Conservation (phyloP, 2,329 filamentous ascomycete species). For the Curvularia hawaiiensis region DNA sequence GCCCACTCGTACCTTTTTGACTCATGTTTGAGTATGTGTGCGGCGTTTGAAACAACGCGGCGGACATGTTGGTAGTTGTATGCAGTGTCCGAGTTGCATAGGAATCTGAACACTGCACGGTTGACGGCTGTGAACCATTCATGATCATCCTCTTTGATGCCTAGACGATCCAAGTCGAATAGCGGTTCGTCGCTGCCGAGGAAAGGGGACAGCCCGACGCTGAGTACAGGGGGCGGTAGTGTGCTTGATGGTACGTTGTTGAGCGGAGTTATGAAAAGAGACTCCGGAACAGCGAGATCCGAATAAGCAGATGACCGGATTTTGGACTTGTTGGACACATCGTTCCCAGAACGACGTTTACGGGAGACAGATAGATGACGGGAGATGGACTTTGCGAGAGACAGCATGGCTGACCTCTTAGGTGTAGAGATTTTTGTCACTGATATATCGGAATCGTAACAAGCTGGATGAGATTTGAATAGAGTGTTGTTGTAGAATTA, state of each 20-base stretch:
- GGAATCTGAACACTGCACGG: not conserved
- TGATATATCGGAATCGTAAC: not conserved
- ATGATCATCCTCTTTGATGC: not conserved
- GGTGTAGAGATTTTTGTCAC: not conserved
- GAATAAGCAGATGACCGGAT: not conserved
- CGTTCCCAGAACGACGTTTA: not conserved
- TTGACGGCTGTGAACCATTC: conserved; percentile 6
- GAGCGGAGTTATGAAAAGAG: not conserved
- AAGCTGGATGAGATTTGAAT: not conserved
- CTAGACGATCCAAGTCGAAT: not conserved
- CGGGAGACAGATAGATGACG: not conserved
- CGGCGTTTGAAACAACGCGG: conserved; percentile 3
- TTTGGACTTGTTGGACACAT: not conserved
- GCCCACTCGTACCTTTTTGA: not conserved
- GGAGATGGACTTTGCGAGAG: not conserved
- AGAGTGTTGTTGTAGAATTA: not conserved
- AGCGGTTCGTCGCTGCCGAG: not conserved
- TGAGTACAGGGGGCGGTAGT: not conserved
- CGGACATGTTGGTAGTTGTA: conserved; percentile 3
- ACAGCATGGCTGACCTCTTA: not conserved
- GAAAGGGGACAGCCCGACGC: not conserved
- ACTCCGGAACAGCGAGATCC: not conserved
- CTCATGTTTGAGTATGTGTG: not conserved
- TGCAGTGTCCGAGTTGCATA: not conserved
- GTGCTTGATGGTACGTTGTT: not conserved